These are phyloP conservation scores for Spinacia oleracea DNA, from an alignment of 179 eudicot species.

Conservation along the genomic window DNA sequence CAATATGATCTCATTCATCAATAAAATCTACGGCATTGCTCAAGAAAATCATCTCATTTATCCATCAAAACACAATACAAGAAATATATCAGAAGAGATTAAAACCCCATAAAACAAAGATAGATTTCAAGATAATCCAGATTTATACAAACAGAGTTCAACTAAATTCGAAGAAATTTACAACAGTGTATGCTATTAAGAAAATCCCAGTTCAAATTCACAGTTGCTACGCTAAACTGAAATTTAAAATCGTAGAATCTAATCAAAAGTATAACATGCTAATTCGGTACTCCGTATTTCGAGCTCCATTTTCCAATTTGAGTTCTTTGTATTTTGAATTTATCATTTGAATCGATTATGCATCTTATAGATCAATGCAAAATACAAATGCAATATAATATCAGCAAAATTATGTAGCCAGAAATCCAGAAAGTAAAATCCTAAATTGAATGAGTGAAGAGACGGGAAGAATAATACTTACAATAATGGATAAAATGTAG, in stretches of 20 bases:
- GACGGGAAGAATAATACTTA: not conserved
- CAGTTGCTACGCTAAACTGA: not conserved
- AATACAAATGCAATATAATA: not conserved
- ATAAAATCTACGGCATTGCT: not conserved
- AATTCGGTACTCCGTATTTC: not conserved
- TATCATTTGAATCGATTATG: no score
- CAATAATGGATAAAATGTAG: not conserved
- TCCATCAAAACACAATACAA: not conserved
- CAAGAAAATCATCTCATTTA: not conserved
- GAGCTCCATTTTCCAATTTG: not conserved
- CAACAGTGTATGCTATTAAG: not conserved
- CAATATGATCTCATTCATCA: not conserved
- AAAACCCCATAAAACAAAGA: not conserved
- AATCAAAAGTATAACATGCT: not conserved
- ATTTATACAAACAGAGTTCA: not conserved
- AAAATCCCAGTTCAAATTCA: not conserved
- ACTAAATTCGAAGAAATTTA: not conserved
- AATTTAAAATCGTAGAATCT: not conserved
- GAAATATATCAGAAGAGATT: not conserved
- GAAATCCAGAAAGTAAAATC: not conserved
- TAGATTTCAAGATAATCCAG: not conserved
- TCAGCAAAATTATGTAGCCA: not conserved
- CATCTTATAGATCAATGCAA: not conserved
- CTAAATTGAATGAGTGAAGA: slow-evolving; percentile 6
- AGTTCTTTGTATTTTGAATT: not conserved